Evolutionary conservation across 23 red algal species (phyloP).

Genomic region (Chondrus crispus): DNA sequence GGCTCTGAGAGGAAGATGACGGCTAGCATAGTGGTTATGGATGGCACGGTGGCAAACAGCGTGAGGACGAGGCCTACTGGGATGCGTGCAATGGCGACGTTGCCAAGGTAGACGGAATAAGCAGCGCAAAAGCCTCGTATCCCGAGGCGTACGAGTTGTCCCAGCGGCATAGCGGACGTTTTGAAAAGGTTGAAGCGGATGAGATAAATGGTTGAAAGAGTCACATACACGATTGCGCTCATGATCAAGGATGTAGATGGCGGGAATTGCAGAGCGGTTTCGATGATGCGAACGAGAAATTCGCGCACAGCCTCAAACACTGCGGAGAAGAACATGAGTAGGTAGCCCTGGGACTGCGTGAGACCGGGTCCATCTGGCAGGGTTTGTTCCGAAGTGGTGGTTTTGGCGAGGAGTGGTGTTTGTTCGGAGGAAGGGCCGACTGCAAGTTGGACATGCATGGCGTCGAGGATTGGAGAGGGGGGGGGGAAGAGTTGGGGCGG

Average conservation of each 20-base stretch:
- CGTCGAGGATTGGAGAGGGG: too few relatives aligned
- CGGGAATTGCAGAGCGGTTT: background rate
- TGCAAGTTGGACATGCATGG: too few relatives aligned
- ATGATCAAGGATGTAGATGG: background rate
- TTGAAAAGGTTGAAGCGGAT: background rate
- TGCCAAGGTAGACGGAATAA: background rate
- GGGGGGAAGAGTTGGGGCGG: too few relatives aligned
- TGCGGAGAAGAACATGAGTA: background rate
- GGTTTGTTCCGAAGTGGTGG: too few relatives aligned
- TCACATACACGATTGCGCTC: background rate
- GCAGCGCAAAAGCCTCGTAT: background rate
- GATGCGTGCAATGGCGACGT: background rate
- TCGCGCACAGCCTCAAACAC: background rate
- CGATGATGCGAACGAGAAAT: background rate
- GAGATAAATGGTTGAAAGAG: background rate
- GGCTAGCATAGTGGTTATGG: slow-evolving; percentile 13
- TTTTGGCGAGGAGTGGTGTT: too few relatives aligned
- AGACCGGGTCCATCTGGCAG: too few relatives aligned
- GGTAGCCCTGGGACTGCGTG: background rate
- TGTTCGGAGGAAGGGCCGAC: too few relatives aligned
- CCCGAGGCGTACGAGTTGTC: background rate
- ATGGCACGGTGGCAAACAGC: background rate
- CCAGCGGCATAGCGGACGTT: background rate
- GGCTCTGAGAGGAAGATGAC: background rate
- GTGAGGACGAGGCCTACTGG: slow-evolving; percentile 9